These are phyloP conservation scores for Dothideomycetes sp. DNA, from an alignment of 2,329 filamentous ascomycete genomes.

Conservation along the genomic window DNA sequence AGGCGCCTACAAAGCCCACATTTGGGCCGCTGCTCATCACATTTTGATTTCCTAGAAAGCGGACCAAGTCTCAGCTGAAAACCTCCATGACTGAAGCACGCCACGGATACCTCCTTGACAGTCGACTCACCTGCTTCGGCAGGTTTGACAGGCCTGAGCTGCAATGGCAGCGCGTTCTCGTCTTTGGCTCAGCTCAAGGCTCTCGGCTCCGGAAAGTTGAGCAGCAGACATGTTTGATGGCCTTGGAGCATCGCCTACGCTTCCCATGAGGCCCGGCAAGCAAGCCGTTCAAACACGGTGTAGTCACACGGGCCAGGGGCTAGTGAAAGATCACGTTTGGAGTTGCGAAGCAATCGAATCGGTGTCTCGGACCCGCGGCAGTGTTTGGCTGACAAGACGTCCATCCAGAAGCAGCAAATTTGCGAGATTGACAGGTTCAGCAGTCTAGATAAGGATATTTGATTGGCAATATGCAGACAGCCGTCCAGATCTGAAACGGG, in stretches of 20 bases:
- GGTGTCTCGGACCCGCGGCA: too few species aligned
- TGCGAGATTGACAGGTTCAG: too few species aligned
- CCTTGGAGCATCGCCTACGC: background rate
- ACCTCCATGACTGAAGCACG: too few species aligned
- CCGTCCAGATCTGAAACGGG: too few species aligned
- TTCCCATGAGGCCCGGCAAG: background rate
- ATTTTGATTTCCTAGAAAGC: constrained; percentile 50
- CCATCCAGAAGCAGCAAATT: too few species aligned
- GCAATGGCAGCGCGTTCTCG: constrained; percentile 39
- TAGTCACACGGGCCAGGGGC: background rate
- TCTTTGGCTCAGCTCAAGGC: constrained; percentile 16
- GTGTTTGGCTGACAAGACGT: too few species aligned
- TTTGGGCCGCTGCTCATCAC: constrained; percentile 51
- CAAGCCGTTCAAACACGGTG: background rate
- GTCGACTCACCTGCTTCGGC: constrained; percentile 28
- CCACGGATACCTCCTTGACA: too few species aligned
- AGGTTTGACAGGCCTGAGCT: constrained; percentile 48
- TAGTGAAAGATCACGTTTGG: too few species aligned
- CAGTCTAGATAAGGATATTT: too few species aligned
- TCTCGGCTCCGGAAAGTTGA: constrained; percentile 2
- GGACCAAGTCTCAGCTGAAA: constrained; percentile 4
- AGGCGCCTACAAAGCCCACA: constrained; percentile 49
- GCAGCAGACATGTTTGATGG: background rate
- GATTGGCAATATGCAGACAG: too few species aligned
- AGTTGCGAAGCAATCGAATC: too few species aligned